phyloP scores from a whole-genome alignment of 1,139 yeast species.

The Debaryomyces udenii region DNA sequence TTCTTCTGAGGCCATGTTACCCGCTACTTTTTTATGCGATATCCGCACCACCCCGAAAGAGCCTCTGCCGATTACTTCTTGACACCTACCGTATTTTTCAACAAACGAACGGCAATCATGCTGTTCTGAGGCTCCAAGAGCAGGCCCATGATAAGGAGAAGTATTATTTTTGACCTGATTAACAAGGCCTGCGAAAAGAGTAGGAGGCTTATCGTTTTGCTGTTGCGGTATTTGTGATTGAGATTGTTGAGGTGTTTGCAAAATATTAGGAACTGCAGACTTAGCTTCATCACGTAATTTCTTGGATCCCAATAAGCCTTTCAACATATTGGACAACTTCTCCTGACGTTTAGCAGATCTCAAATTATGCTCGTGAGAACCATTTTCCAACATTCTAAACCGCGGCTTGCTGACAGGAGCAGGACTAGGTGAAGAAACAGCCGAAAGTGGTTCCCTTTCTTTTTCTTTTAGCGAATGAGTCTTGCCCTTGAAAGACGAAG shows the following conservation, averaged over 20 bases:
- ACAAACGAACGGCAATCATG: conserved; percentile 47
- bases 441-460: conserved; percentile 12
- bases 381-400: conserved; percentile 61
- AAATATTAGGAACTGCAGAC: conserved; percentile 77
- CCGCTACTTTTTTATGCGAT: conserved; percentile 40
- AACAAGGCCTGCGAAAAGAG: conserved; percentile 82
- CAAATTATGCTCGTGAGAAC: conserved; percentile 78
- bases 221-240: conserved; percentile 10
- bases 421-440: conserved; percentile 12
- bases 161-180: conserved; percentile 56
- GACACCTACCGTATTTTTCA: conserved; percentile 54
- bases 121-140: conserved; percentile 16
- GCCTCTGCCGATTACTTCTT: conserved; percentile 53
- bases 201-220: conserved; percentile 54
- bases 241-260: conserved; percentile 19
- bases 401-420: conserved; percentile 36
- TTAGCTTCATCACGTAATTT: conserved; percentile 80
- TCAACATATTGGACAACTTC: conserved; percentile 81
- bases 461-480: conserved; percentile 6
- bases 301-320: conserved; percentile 81
- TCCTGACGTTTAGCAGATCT: conserved; percentile 84
- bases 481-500: conserved; percentile 15
- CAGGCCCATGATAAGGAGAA: conserved; percentile 27
- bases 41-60: conserved; percentile 52
- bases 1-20: conserved; percentile 28